A percentile compares a stretch with the other conserved stretches of the same genome.
These are phyloP conservation scores for Flaveria trinervia DNA, from an alignment of 129 eudicot species.

Conservation along the genomic window DNA sequence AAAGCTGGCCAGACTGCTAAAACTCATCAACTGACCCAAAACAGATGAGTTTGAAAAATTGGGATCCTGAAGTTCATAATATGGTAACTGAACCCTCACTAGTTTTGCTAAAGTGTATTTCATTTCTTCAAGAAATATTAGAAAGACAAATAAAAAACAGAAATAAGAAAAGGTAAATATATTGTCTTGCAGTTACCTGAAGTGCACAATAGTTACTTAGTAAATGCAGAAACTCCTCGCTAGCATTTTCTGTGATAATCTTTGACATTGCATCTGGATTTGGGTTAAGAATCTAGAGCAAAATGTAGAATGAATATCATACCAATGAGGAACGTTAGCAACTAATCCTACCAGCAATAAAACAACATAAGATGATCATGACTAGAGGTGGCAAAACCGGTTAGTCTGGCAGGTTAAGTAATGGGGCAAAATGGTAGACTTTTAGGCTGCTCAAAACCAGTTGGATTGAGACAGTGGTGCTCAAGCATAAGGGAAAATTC, in stretches of 20 bases:
- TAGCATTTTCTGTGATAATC: slow-evolving; percentile 90
- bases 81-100: not conserved
- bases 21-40: slow-evolving; percentile 7
- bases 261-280: slow-evolving; percentile 99
- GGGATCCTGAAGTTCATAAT: not conserved
- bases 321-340: slow-evolving; percentile 15
- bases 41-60: not conserved
- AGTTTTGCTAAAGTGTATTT: not conserved
- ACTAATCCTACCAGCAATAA: not conserved
- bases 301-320: slow-evolving; percentile 14
- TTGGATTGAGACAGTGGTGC: not conserved
- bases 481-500: not conserved
- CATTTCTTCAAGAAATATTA: not conserved
- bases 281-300: slow-evolving; percentile 87
- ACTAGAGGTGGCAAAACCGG: too few relatives aligned
- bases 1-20: slow-evolving; percentile 3
- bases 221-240: slow-evolving; percentile 89
- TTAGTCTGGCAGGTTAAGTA: not conserved
- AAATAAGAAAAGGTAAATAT: not conserved
- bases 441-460: not conserved
- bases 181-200: slow-evolving; percentile 57
- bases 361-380: not conserved
- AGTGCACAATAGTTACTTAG: slow-evolving; percentile 97
- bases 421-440: not conserved
- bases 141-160: not conserved